Evolutionary conservation across 805 yeast genomes (phyloP), one percentile per base, ranked within the genome.

Genomic region (Yarrowia phangngaensis): DNA sequence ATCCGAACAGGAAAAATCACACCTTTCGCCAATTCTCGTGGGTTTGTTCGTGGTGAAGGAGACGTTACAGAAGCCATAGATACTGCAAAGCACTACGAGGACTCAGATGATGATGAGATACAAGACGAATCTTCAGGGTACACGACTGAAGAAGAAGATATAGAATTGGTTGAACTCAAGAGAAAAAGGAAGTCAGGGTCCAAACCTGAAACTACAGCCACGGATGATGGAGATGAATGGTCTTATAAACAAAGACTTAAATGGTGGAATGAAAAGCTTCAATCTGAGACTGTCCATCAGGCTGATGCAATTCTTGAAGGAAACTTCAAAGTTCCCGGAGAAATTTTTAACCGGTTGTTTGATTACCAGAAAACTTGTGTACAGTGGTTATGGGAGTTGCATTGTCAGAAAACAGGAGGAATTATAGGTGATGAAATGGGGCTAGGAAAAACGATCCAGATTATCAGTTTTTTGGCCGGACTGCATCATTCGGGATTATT

Each of bases 351-450:
- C 0, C 74, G 87, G 4, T 67, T 92, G 11, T 92, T 92, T 60
- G 95, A 86, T 55, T 92, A 92, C 63, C 98, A 92, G 59, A 85
- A 85, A 58, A 92, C 97, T 0, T 87, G 97, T 54, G 97, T 92
- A 1, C 95, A 92, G 59, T 90, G 98, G 98, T 74, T 92, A 2
- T 89, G 94, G 82, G 98, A 92, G 60, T 69, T 92, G n/a, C 82
- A 84, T 58, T 73, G 79, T 15, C 97, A 92, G 63, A 79, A 77
- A 41, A 82, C 89, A 3, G 98, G 98, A 2, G 98, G 98, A 0
- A 92, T 92, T 16, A 74, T 92, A 30, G 97, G 97, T 19, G 98
- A 92, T 65, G 98, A 92, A 64, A 92, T 92, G 98, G 98, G 98
- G 0, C 67, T 92, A 13, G 98, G 98, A 2, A 92, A 92, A 60